Evolutionary conservation across 2,329 filamentous ascomycete species (phyloP), one percentile per base, ranked within the genome.

Genomic region (Colletotrichum sp.): DNA sequence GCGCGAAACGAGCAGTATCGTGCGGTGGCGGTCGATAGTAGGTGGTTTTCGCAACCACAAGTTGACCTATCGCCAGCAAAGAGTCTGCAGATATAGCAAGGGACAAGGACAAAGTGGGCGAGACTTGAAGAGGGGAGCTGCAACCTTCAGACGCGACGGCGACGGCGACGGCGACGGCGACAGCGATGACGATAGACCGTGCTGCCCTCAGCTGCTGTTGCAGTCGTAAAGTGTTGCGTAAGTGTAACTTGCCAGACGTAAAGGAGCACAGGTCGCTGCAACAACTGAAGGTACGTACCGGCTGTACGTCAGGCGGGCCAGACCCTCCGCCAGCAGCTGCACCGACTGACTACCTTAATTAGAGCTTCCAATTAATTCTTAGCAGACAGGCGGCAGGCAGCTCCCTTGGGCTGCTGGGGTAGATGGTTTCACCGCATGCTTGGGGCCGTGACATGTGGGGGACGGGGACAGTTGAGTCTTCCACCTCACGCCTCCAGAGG

Each of bases 401-500:
- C 66, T 60, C 22, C 71, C 66, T 48, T 74, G 71, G 34, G 43
- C 43, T 52, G n/a, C 43, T 52, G 43, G n/a, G 43, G 43, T 52
- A 43, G 39, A 48, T 43, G 25, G 71, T 73, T 70, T 70, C 71
- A 71, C 61, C 34, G 71, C 30, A 58, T 64, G 71, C 66, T 73
- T 64, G 71, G 60, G 60, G 61, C 61, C n/a, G 34, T 62, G 60
- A 39, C 58, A 34, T 71, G 58, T 74, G 67, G 67, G 58, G 60
- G 30, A 32, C 58, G 22, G 28, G 52, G 52, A 56, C 52, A 56
- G 22, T 27, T 25, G 15, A 25, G 27, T 58, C 22, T 58, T 25
- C 71, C 30, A 30, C n/a, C 25, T 36, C 43, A 69, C 66, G 28
- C 25, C 27, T 48, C 25, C 27, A 28, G 22, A 16, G n/a, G 55